Base-by-base conservation (phyloP, 164 flowering plant species). In the Echeveria elegans region DNA sequence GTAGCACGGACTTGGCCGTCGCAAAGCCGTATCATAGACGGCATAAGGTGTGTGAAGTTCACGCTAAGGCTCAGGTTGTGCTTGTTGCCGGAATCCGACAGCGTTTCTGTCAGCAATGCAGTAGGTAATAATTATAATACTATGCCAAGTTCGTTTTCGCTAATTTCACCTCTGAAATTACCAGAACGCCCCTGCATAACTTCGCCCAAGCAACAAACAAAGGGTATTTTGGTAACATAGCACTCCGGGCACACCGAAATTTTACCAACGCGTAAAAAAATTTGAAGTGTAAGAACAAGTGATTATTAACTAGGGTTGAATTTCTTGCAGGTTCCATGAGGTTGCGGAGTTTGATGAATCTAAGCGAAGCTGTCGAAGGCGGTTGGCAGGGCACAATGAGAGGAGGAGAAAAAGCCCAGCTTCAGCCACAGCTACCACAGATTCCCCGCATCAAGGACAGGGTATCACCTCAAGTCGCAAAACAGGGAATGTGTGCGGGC, bases 41-140 rank as follows among this genome's bases (percentile, higher is more conserved):
- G 72, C 88, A 82, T 43, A 84, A 75, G 74, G 88, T 84, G 43
- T 84, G 88, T 68, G 81, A 84, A 70, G 68, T 37, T 30, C 88
- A 84, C 65, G 76, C 83, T 48, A 82, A 82, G 73, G 85, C 85
- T 64, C 75, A 72, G 50, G 75, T 68, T 69, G 88, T 73, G 56
- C 53, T 84, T 21, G 81, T 84, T n/a, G 78, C 45, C 29, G 85
- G 85, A 23, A 68, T 77, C 15, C 66, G 76, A 32, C 83, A 81
- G 74, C 63, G 86, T 24, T 83, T 83, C 68, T 83, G 86, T 63
- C 86, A 83, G 71, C 86, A 83, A 77, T 83, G 87, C 40, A 83
- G 87, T 80, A 77, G 84, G 87, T 81, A 37, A 66, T 32, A 63
- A 34, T 34, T 43, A 43, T 4, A 11, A 43, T 15, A 43, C 47